Evolutionary conservation across 2,329 filamentous ascomycete species (phyloP).

Genomic region (Penicillium crustosum): DNA sequence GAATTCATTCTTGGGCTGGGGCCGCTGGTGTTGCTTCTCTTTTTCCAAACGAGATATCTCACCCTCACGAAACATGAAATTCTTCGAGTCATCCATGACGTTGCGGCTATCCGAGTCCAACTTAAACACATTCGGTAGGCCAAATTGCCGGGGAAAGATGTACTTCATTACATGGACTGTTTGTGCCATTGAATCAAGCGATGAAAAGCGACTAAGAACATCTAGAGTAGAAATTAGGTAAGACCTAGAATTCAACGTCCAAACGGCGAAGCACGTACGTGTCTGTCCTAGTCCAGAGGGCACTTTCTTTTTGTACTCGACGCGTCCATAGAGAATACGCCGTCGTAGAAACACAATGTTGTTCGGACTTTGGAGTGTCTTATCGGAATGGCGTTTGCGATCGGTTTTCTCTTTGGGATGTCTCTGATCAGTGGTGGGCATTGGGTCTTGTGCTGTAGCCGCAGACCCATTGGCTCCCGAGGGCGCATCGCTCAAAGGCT

Average conservation of each 20-base stretch:
- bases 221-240: slow-evolving; percentile 53
- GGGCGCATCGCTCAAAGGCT: slow-evolving; percentile 23
- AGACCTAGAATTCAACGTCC: neutral
- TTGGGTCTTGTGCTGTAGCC: neutral
- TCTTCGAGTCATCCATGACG: slow-evolving; percentile 72
- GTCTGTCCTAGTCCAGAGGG: slow-evolving; percentile 76
- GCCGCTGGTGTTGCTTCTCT: slow-evolving; percentile 11
- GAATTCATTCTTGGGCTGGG: neutral
- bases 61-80: slow-evolving; percentile 81
- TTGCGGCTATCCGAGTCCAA: slow-evolving; percentile 63
- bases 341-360: slow-evolving; percentile 75
- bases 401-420: neutral
- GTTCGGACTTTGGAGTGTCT: slow-evolving; percentile 37
- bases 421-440: neutral
- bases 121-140: slow-evolving; percentile 88
- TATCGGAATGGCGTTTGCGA: neutral
- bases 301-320: slow-evolving; percentile 67
- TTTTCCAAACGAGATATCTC: slow-evolving; percentile 59
- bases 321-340: slow-evolving; percentile 80
- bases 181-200: slow-evolving; percentile 46
- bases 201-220: slow-evolving; percentile 70
- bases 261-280: slow-evolving; percentile 56
- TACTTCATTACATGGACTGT: slow-evolving; percentile 80
- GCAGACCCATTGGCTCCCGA: neutral
- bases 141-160: slow-evolving; percentile 88